These are phyloP conservation scores for Phaeolepiota aurea DNA, from an alignment of 768 basidiomycete species.

Conservation along the genomic window DNA sequence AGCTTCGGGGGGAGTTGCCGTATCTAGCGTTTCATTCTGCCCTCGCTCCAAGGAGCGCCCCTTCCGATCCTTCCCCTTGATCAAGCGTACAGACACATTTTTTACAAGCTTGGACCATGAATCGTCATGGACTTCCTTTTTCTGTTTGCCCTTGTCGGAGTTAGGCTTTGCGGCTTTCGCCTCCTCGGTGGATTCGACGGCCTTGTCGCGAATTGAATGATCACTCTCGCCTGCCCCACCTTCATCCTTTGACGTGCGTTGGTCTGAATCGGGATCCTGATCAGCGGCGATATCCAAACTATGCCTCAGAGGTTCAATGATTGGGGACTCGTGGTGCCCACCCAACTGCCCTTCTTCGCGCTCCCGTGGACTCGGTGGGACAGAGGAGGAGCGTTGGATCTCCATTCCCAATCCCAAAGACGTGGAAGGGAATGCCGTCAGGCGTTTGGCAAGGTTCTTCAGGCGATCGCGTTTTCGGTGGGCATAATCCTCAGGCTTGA, in stretches of 20 bases:
- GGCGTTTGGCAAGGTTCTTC: conserved; percentile 62
- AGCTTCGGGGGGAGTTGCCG: background rate
- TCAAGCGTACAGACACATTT: conserved; percentile 48
- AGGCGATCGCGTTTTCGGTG: conserved; percentile 68
- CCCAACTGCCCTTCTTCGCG: conserved; percentile 16
- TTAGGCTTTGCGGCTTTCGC: conserved; percentile 20
- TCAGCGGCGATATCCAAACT: conserved; percentile 27
- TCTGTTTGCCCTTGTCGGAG: conserved; percentile 18
- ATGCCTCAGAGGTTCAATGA: conserved; percentile 29
- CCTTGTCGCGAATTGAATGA: conserved; percentile 18
- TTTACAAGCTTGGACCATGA: conserved; percentile 59
- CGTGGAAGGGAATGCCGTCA: conserved; percentile 30
- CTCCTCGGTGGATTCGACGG: conserved; percentile 24
- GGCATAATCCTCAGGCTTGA: conserved; percentile 71
- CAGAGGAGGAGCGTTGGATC: conserved; percentile 47
- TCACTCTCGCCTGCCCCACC: conserved; percentile 17
- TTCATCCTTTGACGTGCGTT: conserved; percentile 11
- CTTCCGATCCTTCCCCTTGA: conserved; percentile 27
- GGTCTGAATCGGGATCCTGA: conserved; percentile 10
- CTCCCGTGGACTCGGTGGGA: conserved; percentile 34
- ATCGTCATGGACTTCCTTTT: conserved; percentile 19
- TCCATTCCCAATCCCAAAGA: conserved; percentile 12
- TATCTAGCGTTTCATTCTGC: background rate
- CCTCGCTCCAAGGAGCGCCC: conserved; percentile 21
- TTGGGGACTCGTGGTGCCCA: conserved; percentile 25